Conservation (phyloP, 2,329 filamentous ascomycete genomes). For the Metarhizium robertsii region DNA sequence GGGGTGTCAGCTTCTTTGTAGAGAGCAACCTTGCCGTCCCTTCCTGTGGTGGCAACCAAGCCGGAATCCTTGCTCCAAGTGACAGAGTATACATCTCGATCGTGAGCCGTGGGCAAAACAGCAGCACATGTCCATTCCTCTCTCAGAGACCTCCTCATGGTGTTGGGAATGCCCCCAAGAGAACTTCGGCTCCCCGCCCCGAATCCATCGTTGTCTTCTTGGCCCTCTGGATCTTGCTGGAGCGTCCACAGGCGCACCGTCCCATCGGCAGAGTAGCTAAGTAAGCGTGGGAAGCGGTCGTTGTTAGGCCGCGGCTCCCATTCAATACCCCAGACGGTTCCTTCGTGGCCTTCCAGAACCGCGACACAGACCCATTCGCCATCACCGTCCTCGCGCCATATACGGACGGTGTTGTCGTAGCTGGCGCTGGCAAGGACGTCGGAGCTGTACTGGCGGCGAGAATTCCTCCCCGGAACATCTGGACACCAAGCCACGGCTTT, state of each 20-base stretch:
- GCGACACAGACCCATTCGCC: conserved; percentile 86
- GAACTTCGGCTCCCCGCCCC: conserved; percentile 25
- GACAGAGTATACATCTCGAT: conserved; percentile 73
- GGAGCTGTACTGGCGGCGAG: conserved; percentile 39
- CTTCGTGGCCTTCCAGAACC: conserved; percentile 67
- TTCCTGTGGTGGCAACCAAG: conserved; percentile 76
- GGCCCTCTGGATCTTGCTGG: conserved; percentile 42
- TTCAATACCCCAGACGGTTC: conserved; percentile 85
- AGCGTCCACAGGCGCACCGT: conserved; percentile 74
- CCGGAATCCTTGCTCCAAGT: conserved; percentile 75
- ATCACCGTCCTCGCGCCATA: conserved; percentile 86
- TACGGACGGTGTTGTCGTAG: conserved; percentile 83
- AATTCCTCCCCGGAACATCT: conserved; percentile 42
- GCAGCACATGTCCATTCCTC: conserved; percentile 79
- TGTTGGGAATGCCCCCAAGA: conserved; percentile 69
- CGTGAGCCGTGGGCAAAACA: conserved; percentile 65
- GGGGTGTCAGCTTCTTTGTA: conserved; percentile 53
- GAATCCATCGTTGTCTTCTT: conserved; percentile 20
- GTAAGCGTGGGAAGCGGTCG: conserved; percentile 49
- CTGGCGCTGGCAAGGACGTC: conserved; percentile 82
- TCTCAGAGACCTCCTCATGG: conserved; percentile 67
- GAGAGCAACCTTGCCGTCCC: conserved; percentile 72
- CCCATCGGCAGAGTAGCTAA: conserved; percentile 79
- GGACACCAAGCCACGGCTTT: conserved; percentile 93
- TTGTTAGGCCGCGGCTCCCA: conserved; percentile 45